Evolutionary conservation across 805 yeast genomes (phyloP).

Genomic region (Priceomyces medius): DNA sequence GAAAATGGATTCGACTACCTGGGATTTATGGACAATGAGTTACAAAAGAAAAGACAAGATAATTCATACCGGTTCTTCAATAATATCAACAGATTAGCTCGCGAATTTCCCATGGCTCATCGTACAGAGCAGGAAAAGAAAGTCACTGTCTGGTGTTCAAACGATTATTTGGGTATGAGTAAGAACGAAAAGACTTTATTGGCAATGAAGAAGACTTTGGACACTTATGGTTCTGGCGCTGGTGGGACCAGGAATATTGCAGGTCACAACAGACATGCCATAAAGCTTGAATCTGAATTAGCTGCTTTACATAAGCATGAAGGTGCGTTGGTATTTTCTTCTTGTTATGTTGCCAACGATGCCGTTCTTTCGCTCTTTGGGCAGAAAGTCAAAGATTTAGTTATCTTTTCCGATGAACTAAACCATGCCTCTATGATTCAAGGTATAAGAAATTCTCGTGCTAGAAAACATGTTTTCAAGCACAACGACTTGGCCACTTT

Average conservation of each 20-base stretch:
- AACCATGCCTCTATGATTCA: conserved; percentile 98
- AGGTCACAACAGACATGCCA: conserved; percentile 92
- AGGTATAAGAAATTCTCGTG: conserved; percentile 89
- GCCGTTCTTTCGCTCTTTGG: conserved; percentile 91
- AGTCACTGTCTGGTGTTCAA: conserved; percentile 99
- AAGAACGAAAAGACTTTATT: conserved; percentile 69
- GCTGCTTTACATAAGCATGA: conserved; percentile 93
- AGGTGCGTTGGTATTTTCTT: conserved; percentile 90
- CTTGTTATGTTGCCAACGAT: conserved; percentile 96
- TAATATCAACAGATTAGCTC: conserved; percentile 93
- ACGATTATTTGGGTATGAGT: conserved; percentile 96
- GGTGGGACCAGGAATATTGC: conserved; percentile 99
- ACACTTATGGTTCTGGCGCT: conserved; percentile 95
- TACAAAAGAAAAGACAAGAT: conserved; percentile 75
- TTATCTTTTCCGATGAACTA: conserved; percentile 86
- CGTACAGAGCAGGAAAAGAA: conserved; percentile 69
- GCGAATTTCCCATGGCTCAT: conserved; percentile 93
- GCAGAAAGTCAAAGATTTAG: conserved; percentile 83
- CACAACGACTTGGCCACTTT: conserved; percentile 87
- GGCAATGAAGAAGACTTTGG: conserved; percentile 76
- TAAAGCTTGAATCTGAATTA: conserved; percentile 77
- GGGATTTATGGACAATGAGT: conserved; percentile 64
- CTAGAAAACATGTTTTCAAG: conserved; percentile 84
- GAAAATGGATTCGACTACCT: conserved; percentile 68
- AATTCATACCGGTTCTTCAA: conserved; percentile 94